Conservation (phyloP, 768 basidiomycete species). For the Mycena vulgaris region DNA sequence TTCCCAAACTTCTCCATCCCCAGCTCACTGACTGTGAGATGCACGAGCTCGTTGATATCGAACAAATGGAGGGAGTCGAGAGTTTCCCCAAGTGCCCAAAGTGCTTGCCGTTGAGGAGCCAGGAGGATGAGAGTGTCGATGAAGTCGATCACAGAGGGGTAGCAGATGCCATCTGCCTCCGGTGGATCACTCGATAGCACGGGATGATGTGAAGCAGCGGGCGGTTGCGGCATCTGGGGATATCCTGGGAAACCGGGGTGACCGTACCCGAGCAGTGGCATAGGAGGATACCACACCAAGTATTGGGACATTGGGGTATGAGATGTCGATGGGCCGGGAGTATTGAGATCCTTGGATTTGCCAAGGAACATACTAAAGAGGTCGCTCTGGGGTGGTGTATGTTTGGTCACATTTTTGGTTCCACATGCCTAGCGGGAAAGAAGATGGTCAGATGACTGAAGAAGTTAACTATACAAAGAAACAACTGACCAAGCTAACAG, state of each 20-base stretch:
- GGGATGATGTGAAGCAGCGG: not conserved
- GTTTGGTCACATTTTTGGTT: not conserved
- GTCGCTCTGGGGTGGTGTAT: not conserved
- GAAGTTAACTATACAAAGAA: conserved; percentile 2
- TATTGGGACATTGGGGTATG: not conserved
- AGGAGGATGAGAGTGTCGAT: not conserved
- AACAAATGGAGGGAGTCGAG: conserved; percentile 16
- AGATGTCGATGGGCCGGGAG: not conserved
- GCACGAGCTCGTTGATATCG: conserved; percentile 17
- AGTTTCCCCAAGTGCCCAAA: not conserved
- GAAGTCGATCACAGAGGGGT: conserved; percentile 14
- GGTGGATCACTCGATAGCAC: conserved; percentile 10
- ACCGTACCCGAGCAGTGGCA: not conserved
- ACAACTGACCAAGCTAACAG: conserved; percentile 6
- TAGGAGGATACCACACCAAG: not conserved
- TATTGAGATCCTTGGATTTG: not conserved
- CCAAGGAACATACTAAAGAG: conserved; percentile 16
- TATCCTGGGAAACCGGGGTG: too few species aligned
- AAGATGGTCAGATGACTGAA: too few species aligned
- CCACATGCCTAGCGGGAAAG: conserved; percentile 13
- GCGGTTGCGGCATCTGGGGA: not conserved
- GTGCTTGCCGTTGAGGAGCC: not conserved
- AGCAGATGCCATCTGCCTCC: not conserved
- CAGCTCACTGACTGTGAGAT: not conserved
- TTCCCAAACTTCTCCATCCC: too few species aligned